A percentile compares a stretch with the other conserved stretches of the same genome.
Evolutionary conservation across 2,329 filamentous ascomycete genomes (phyloP).

Genomic region (Fusarium avenaceum): DNA sequence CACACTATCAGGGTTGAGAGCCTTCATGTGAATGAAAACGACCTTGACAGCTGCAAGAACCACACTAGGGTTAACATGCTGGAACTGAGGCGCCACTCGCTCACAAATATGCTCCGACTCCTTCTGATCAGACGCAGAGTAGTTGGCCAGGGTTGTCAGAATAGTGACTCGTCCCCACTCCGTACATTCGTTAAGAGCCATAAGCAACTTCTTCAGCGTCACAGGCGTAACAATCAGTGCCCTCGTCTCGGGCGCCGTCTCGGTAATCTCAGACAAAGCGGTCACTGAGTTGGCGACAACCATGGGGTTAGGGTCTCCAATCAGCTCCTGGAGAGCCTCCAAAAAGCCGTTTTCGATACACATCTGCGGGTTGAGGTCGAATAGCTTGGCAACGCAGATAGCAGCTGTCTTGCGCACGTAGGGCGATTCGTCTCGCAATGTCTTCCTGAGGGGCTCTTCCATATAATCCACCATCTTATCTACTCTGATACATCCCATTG

Average conservation of each 20-base stretch:
- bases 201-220: slow-evolving; percentile 92
- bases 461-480: slow-evolving; percentile 99
- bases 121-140: slow-evolving; percentile 87
- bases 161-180: slow-evolving; percentile 99
- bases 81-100: slow-evolving; percentile 94
- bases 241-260: slow-evolving; percentile 90
- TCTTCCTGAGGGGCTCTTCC: slow-evolving; percentile 97
- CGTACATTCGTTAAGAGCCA: slow-evolving; percentile 97
- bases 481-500: slow-evolving; percentile 98
- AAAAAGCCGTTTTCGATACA: slow-evolving; percentile 98
- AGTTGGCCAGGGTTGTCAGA: slow-evolving; percentile 88
- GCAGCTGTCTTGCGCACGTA: slow-evolving; percentile 99
- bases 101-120: slow-evolving; percentile 99
- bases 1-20: slow-evolving; percentile 81
- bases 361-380: slow-evolving; percentile 91
- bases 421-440: slow-evolving; percentile 94
- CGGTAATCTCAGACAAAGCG: slow-evolving; percentile 89
- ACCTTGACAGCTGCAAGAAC: slow-evolving; percentile 98
- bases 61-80: slow-evolving; percentile 97
- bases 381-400: slow-evolving; percentile 97
- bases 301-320: slow-evolving; percentile 98
- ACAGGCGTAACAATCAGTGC: slow-evolving; percentile 85
- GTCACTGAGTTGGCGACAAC: slow-evolving; percentile 98
- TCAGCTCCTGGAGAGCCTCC: slow-evolving; percentile 92
- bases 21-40: slow-evolving; percentile 96